Conservation (phyloP, 805 yeast species). For the Brettanomyces nanus region DNA sequence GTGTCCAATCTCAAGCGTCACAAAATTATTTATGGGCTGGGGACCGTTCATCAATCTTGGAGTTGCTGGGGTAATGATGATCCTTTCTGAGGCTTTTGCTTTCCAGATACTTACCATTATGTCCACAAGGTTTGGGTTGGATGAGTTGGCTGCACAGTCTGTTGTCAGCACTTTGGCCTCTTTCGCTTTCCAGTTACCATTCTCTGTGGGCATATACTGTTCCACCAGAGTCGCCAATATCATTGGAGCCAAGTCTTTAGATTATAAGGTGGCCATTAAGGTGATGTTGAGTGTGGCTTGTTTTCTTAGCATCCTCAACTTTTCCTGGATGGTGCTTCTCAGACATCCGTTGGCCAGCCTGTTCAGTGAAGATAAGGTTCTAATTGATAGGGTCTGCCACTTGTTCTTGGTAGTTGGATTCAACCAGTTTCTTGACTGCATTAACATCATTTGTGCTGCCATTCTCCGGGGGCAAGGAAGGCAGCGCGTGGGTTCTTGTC, state of each 20-base stretch:
- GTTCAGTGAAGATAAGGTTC: conserved; percentile 32
- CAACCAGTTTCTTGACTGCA: conserved; percentile 42
- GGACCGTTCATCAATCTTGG: conserved; percentile 35
- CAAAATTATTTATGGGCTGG: conserved; percentile 33
- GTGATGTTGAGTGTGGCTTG: conserved; percentile 29
- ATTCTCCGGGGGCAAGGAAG: conserved; percentile 47
- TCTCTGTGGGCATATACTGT: conserved; percentile 42
- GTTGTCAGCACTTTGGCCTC: conserved; percentile 42
- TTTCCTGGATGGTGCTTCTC: conserved; percentile 29
- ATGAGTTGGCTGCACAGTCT: conserved; percentile 44
- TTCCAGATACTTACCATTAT: conserved; percentile 44
- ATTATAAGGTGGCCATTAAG: conserved; percentile 30
- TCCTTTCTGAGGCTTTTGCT: conserved; percentile 49
- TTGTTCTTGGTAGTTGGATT: conserved; percentile 39
- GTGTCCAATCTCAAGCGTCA: conserved; percentile 26
- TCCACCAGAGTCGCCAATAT: conserved; percentile 47
- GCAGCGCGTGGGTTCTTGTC: conserved; percentile 42
- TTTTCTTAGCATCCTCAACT: conserved; percentile 29
- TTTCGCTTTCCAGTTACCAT: conserved; percentile 43
- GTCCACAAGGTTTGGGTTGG: conserved; percentile 40
- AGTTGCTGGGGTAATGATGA: conserved; percentile 47
- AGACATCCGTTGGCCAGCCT: conserved; percentile 31
- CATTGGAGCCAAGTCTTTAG: conserved; percentile 36
- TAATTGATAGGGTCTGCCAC: conserved; percentile 30
- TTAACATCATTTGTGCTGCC: conserved; percentile 39